Evolutionary conservation across 164 flowering plant species (phyloP).

Genomic region (Nymphaea colorata): DNA sequence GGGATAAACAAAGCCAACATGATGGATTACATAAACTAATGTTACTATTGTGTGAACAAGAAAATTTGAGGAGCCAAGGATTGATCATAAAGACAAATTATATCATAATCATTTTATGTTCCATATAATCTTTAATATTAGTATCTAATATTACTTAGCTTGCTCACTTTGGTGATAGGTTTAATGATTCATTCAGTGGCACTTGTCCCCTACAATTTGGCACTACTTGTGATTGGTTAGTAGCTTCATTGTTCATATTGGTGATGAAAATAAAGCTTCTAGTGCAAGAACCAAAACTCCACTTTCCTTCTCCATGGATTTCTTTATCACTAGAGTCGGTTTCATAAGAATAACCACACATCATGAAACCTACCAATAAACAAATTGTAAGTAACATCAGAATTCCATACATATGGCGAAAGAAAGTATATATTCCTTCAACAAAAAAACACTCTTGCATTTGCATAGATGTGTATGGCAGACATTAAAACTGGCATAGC

Average conservation of each 20-base stretch:
- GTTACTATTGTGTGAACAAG: too few species aligned
- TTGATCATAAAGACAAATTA: too few species aligned
- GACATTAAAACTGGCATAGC: not conserved
- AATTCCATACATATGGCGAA: not conserved
- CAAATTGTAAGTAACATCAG: not conserved
- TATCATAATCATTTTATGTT: too few species aligned
- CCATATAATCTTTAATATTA: too few species aligned
- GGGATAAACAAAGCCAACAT: too few species aligned
- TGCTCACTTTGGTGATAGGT: slow-evolving; percentile 9
- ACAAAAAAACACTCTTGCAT: too few species aligned
- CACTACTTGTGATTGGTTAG: not conserved
- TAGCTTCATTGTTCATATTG: slow-evolving; percentile 18
- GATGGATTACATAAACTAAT: too few species aligned
- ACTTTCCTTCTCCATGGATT: slow-evolving; percentile 16
- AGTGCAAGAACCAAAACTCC: slow-evolving; percentile 11
- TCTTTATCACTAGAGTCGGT: slow-evolving; percentile 12
- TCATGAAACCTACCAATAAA: slow-evolving; percentile 13
- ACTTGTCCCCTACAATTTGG: slow-evolving; percentile 9
- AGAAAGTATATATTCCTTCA: too few species aligned
- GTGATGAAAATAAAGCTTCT: slow-evolving; percentile 22
- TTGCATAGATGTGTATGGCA: not conserved
- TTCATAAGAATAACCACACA: slow-evolving; percentile 22
- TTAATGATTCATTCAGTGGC: slow-evolving; percentile 6
- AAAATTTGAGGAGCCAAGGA: too few species aligned
- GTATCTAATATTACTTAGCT: slow-evolving; percentile 7